Percentiles rank a stretch among this genome's conserved stretches.
Conservation (phyloP, 495 filamentous ascomycete genomes). For the Pseudoneurospora amorphoporcata region DNA sequence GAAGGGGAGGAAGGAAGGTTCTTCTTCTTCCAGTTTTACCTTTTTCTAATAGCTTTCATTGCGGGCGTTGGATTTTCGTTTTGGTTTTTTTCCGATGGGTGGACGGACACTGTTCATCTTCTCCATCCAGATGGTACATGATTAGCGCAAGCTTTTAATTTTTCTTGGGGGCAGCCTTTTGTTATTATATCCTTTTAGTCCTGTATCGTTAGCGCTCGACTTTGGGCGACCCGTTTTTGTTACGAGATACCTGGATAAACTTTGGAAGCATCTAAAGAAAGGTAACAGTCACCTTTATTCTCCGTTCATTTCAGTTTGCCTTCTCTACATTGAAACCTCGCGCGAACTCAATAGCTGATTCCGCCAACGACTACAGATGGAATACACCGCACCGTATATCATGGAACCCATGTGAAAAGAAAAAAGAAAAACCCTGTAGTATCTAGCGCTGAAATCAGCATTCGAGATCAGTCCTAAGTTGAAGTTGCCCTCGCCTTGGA, state of each 20-base stretch:
- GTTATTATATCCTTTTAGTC: neutral
- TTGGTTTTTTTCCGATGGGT: neutral
- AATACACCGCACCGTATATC: neutral
- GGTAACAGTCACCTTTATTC: neutral
- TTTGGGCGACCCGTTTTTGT: neutral
- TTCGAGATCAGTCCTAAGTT: neutral
- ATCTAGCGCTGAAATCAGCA: neutral
- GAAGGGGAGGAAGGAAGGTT: neutral
- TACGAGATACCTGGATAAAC: neutral
- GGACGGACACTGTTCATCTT: neutral
- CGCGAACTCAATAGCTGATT: neutral
- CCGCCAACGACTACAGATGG: neutral
- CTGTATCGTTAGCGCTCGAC: neutral
- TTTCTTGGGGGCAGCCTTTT: neutral
- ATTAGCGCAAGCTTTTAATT: neutral
- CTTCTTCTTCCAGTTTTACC: neutral
- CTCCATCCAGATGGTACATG: neutral
- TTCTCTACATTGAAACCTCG: neutral
- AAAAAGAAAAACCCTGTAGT: neutral
- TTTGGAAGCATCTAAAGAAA: neutral
- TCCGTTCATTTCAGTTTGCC: neutral
- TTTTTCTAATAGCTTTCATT: neutral
- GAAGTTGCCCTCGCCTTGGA: neutral
- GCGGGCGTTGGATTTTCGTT: neutral
- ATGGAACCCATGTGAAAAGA: neutral